Evolutionary conservation across 2,329 filamentous ascomycete species (phyloP).

Genomic region (Phaeosphaeriaceae sp.): DNA sequence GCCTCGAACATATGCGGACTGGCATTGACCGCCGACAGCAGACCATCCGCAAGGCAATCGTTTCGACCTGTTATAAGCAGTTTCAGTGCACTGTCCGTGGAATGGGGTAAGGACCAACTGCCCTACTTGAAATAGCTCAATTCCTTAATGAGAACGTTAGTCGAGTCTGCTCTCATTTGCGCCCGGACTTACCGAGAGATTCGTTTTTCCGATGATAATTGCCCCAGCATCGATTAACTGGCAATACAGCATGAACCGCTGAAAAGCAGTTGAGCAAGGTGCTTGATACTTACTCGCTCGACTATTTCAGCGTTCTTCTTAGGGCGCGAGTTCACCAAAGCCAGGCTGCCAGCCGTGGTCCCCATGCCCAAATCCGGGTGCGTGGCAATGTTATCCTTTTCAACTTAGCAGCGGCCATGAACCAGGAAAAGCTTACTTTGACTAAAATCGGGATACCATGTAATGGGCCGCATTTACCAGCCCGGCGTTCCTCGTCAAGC

Average conservation of each 20-base stretch:
- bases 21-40: too few species aligned
- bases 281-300: neutral
- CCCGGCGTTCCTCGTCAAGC: neutral
- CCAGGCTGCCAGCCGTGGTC: neutral
- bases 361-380: neutral
- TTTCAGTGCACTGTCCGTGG: too few species aligned
- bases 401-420: neutral
- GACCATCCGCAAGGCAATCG: neutral
- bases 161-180: too few species aligned
- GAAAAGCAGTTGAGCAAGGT: neutral
- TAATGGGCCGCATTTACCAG: neutral
- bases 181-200: neutral
- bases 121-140: too few species aligned
- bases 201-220: neutral
- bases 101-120: too few species aligned
- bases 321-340: neutral
- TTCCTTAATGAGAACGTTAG: too few species aligned
- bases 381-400: neutral
- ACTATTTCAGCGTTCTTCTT: neutral
- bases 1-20: too few species aligned
- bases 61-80: too few species aligned
- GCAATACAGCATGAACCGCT: too few species aligned
- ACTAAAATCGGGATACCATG: neutral
- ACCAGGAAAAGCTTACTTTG: neutral
- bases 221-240: neutral